Evolutionary conservation across 2,329 filamentous ascomycete genomes (phyloP).

Genomic region (Penicillium fuscoglaucum): DNA sequence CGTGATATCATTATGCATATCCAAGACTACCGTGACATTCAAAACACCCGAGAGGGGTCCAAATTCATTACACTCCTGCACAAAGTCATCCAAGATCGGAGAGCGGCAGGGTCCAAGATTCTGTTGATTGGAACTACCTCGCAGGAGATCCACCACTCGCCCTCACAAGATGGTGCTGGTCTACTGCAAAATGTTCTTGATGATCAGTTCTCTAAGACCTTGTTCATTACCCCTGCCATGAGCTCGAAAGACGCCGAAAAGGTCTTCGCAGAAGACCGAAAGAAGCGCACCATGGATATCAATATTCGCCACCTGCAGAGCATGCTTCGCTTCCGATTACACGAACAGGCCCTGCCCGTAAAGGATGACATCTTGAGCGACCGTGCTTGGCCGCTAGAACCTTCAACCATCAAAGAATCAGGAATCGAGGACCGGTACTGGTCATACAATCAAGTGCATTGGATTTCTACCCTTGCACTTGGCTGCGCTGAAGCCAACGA

Average conservation of each 20-base stretch:
- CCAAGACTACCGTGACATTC: slow-evolving; percentile 78
- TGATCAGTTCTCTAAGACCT: slow-evolving; percentile 53
- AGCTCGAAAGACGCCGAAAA: slow-evolving; percentile 39
- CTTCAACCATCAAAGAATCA: slow-evolving; percentile 33
- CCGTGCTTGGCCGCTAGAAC: slow-evolving; percentile 34
- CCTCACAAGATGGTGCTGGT: slow-evolving; percentile 47
- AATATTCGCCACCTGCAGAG: slow-evolving; percentile 66
- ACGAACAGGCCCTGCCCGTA: slow-evolving; percentile 32
- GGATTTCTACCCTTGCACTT: slow-evolving; percentile 56
- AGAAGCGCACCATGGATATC: slow-evolving; percentile 53
- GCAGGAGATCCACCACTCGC: slow-evolving; percentile 47
- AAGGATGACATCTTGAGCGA: slow-evolving; percentile 35
- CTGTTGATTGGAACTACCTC: slow-evolving; percentile 77
- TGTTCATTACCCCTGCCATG: slow-evolving; percentile 55
- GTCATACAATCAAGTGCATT: slow-evolving; percentile 61
- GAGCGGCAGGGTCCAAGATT: slow-evolving; percentile 69
- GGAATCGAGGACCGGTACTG: slow-evolving; percentile 56
- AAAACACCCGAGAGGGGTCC: slow-evolving; percentile 66
- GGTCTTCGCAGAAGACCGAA: slow-evolving; percentile 51
- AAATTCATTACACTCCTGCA: slow-evolving; percentile 70
- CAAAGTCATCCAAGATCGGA: slow-evolving; percentile 68
- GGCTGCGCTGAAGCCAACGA: slow-evolving; percentile 50
- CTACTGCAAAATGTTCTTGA: slow-evolving; percentile 49
- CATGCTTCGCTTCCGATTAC: slow-evolving; percentile 54
- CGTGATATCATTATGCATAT: slow-evolving; percentile 70